Percentiles rank a stretch among this genome's conserved stretches.
These are phyloP conservation scores for Acacia confusa DNA, from an alignment of 306 rosid genomes.

Conservation along the genomic window DNA sequence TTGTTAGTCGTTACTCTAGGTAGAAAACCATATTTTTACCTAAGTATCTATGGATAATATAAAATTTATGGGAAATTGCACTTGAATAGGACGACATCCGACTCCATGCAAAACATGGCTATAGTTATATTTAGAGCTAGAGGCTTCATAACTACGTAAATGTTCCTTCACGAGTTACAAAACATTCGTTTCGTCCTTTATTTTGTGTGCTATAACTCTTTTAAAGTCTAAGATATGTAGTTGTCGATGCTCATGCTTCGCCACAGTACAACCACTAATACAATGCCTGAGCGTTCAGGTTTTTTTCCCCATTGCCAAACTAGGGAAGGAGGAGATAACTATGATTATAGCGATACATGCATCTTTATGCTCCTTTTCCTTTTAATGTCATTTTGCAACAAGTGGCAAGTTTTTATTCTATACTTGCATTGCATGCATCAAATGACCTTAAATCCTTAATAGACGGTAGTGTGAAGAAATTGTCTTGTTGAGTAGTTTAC, in stretches of 20 bases:
- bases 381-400: background rate
- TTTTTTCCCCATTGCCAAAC: background rate
- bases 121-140: slow-evolving; percentile 5
- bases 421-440: background rate
- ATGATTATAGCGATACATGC: background rate
- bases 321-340: background rate
- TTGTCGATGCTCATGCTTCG: background rate
- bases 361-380: background rate
- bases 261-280: background rate
- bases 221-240: background rate
- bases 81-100: background rate
- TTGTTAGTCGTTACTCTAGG: background rate
- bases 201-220: background rate
- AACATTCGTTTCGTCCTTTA: slow-evolving; percentile 3
- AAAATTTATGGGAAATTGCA: background rate
- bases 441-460: background rate
- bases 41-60: background rate
- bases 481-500: background rate
- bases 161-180: background rate
- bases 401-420: background rate
- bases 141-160: background rate
- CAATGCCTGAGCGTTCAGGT: background rate
- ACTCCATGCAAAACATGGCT: background rate
- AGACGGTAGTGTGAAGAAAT: background rate
- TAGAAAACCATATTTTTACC: background rate